Evolutionary conservation across 108 stramenopile species (phyloP), one percentile per base, ranked within the genome.

Genomic region (Schizochytrium sp.): DNA sequence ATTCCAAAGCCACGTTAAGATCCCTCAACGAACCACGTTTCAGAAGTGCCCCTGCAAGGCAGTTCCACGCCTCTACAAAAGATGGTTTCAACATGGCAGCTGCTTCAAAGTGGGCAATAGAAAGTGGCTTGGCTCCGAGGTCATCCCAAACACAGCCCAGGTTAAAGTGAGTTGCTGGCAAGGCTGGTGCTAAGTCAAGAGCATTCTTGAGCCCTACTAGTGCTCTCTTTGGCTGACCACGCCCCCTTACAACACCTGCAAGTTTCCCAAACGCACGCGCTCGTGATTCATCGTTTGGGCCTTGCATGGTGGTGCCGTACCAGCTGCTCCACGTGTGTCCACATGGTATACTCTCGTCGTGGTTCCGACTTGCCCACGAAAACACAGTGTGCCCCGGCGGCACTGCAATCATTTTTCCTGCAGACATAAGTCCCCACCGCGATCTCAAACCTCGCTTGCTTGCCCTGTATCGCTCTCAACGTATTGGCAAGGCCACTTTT

Each of bases 291-390:
- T 60, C 59, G 45, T 55, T 12, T 50, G 19, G 50, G 45, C 45
- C 5, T 7, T 38, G 10, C 0, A 44, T 38, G 12, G 12, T 38
- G 12, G 19, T 10, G 5, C 64, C 64, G 28, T 69, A 69, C 64
- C 64, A 69, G 64, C 64, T 69, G 10, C 5, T 44, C 64, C 64
- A 69, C 15, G 64, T 69, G 64, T 69, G 64, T 7, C 64, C 64
- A 38, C 10, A 8, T 44, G 64, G 64, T 7, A 69, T 15, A 7
- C 5, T 5, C 64, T 69, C 64, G 64, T 38, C 64, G 5, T 7
- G 12, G 28, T 69, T 83, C 10, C 76, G 76, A 7, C 76, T 53
- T 12, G 53, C 50, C 76, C 76, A 83, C 47, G 76, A 83, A 53
- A 83, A 83, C 28, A n/a, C 40, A 7, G 76, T 83, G 28, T 83